Conservation (phyloP, 2,329 filamentous ascomycete genomes). For the Aspergillus ustus region DNA sequence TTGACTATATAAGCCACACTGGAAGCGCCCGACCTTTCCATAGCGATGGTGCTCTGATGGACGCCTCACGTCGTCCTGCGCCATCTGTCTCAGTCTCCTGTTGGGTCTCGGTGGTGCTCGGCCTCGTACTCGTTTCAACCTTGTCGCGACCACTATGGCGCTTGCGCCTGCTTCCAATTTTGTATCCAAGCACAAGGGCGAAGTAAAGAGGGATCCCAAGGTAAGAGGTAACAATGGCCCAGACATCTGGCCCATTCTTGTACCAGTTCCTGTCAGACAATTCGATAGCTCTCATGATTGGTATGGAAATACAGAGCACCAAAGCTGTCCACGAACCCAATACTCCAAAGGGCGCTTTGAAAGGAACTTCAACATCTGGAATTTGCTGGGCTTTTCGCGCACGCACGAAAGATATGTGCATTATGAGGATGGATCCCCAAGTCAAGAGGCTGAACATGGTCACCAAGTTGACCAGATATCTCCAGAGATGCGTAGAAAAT, state of each 20-base stretch:
- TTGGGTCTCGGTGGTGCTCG: constrained; percentile 62
- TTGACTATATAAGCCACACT: constrained; percentile 16
- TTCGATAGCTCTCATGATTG: constrained; percentile 78
- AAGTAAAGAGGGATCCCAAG: constrained; percentile 76
- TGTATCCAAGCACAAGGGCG: constrained; percentile 69
- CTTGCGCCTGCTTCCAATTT: constrained; percentile 59
- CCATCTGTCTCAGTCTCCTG: constrained; percentile 5
- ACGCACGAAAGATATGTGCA: constrained; percentile 68
- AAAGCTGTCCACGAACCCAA: constrained; percentile 70
- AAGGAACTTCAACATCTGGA: constrained; percentile 60
- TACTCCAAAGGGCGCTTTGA: constrained; percentile 71
- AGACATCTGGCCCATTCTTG: constrained; percentile 65
- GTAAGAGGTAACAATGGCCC: constrained; percentile 76
- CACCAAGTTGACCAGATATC: constrained; percentile 68
- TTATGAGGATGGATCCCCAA: constrained; percentile 70
- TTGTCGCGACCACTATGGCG: constrained; percentile 54
- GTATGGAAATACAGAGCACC: constrained; percentile 71
- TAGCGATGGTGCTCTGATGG: not conserved
- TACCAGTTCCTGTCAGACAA: constrained; percentile 61
- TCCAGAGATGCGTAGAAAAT: constrained; percentile 61
- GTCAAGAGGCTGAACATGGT: constrained; percentile 69
- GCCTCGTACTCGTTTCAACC: constrained; percentile 64
- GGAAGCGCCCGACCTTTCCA: constrained; percentile 11
- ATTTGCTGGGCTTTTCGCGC: constrained; percentile 66
- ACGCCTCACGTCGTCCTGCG: not conserved